Base-by-base conservation (phyloP, 2,329 filamentous ascomycete species). In the Ophiostoma sp. region DNA sequence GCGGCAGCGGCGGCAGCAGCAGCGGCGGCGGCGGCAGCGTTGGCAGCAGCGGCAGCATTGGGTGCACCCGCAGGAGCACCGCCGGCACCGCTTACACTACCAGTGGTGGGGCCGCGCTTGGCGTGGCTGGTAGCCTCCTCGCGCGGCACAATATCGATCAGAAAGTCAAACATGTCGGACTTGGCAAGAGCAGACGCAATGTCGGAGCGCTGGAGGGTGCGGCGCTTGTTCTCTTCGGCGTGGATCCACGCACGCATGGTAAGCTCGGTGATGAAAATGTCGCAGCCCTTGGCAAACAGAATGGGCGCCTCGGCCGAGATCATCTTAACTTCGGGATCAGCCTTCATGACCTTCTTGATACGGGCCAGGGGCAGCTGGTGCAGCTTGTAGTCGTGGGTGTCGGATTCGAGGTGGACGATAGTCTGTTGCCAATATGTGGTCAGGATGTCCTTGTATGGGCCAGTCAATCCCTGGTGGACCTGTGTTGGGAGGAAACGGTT, bases 281-380 rank as follows among this genome's bases (percentile, higher is more conserved):
- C 95, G 80, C 95, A 98, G 52, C 94, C 95, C 81, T 99, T 99
- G 68, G 95, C 95, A 77, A 99, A 99, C 17, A 99, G 84, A 75
- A 99, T 99, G 1, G 95, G 95, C 1, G 95, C 95, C 81, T 99
- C 95, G 10, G 95, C 95, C 4, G 94, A 98, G 73, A 99, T 99
- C 95, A 99, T 99, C 84, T 99, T 99, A 67, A 99, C 95, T 77
- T 99, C 95, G 0, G 95, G 95, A 75, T 99, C 95, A 0, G 95
- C 95, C 82, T 99, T 99, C 95, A 99, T 99, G 74, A 99, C 95
- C 80, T 99, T 99, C 85, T 99, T 99, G 83, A 99, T 99, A 69
- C 95, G 90, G n/a, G 95, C 95, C 57, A 99, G 85, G 1, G 95
- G 95, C 54, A 99, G 85, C 79, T 98, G 95, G 79, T 99, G 95